Evolutionary conservation across 768 basidiomycete species (phyloP).

Genomic region (Mycena polygramma): DNA sequence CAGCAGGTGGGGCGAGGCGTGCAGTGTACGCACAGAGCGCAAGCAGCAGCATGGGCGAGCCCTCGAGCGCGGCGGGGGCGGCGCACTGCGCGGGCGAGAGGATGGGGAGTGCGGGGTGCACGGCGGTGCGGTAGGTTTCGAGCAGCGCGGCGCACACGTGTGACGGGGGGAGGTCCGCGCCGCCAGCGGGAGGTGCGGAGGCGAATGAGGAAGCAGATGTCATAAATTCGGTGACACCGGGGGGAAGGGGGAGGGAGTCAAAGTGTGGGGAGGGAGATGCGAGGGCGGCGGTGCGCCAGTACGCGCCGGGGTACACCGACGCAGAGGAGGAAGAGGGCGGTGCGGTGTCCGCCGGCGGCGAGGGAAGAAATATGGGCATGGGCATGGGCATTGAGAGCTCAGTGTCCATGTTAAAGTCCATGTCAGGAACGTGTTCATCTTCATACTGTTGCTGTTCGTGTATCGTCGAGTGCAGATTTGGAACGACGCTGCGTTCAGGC

Average conservation of each 20-base stretch:
- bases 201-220: conserved; percentile 13
- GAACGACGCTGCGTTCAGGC: conserved; percentile 18
- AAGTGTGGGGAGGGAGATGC: conserved; percentile 5
- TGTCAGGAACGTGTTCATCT: neutral
- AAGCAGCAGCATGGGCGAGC: conserved; percentile 40
- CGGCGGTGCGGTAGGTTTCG: conserved; percentile 42
- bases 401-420: neutral
- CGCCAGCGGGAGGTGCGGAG: conserved; percentile 17
- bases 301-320: conserved; percentile 19
- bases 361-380: neutral
- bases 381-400: conserved; percentile 26
- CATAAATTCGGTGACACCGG: conserved; percentile 32
- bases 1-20: conserved; percentile 31
- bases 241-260: neutral
- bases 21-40: conserved; percentile 48
- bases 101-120: conserved; percentile 44
- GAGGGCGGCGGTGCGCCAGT: conserved; percentile 30
- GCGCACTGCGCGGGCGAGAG: conserved; percentile 33
- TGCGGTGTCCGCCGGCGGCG: conserved; percentile 35
- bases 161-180: conserved; percentile 44
- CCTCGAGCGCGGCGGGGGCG: conserved; percentile 27
- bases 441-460: neutral
- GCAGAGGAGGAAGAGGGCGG: neutral
- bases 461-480: neutral
- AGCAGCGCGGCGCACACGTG: conserved; percentile 43